phyloP scores from a whole-genome alignment of 208 protist species.

The Trypanosoma congolense region DNA sequence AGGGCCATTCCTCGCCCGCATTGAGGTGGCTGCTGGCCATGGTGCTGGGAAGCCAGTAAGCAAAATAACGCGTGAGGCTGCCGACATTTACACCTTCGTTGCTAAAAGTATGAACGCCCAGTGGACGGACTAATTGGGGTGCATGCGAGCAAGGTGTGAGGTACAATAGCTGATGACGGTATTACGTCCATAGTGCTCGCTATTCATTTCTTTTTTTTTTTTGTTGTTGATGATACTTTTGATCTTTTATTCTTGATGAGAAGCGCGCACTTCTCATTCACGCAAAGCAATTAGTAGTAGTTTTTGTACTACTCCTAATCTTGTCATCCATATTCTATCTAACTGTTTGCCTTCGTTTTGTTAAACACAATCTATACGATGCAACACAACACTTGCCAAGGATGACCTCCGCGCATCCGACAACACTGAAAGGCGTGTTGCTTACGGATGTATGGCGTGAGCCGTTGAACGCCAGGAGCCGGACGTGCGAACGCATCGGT shows the following conservation, averaged over 20 bases:
- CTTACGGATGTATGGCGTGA: conserved; percentile 75
- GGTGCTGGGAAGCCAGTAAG: conserved; percentile 90
- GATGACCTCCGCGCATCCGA: not conserved
- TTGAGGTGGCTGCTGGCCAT: conserved; percentile 85
- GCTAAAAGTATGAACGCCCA: conserved; percentile 69
- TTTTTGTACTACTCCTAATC: too few relatives aligned
- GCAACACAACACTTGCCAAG: too few relatives aligned
- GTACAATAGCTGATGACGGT: not conserved
- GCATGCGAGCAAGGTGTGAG: not conserved
- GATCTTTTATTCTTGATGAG: too few relatives aligned
- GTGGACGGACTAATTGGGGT: conserved; percentile 41
- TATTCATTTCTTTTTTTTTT: too few relatives aligned
- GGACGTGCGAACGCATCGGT: conserved; percentile 62
- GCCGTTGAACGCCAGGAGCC: conserved; percentile 65
- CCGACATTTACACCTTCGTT: conserved; percentile 92
- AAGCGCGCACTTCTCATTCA: too few relatives aligned
- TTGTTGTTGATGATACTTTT: too few relatives aligned
- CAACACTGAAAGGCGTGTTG: conserved; percentile 25
- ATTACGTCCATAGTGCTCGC: not conserved
- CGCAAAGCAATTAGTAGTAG: too few relatives aligned
- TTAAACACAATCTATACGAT: too few relatives aligned
- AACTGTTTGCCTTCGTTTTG: too few relatives aligned
- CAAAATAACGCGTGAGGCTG: conserved; percentile 84
- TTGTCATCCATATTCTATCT: too few relatives aligned
- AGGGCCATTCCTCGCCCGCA: conserved; percentile 76